phyloP scores from a whole-genome alignment of 1,139 yeast genomes.

The Pichia sp. region DNA sequence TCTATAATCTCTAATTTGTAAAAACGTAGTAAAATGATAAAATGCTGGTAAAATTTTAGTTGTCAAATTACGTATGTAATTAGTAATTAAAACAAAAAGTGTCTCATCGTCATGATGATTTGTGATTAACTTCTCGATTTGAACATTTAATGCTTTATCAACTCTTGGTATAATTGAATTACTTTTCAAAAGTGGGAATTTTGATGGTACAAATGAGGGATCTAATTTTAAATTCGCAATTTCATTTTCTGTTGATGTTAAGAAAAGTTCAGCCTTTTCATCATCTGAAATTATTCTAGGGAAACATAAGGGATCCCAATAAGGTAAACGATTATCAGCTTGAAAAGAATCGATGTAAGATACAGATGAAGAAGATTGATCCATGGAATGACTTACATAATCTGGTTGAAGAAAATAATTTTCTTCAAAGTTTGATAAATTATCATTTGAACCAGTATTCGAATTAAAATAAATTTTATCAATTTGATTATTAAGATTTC shows the following conservation, averaged over 20 bases:
- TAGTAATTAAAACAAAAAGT: slow-evolving; percentile 20
- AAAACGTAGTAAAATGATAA: slow-evolving; percentile 16
- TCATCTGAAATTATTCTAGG: slow-evolving; percentile 15
- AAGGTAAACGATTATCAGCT: slow-evolving; percentile 7
- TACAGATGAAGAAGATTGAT: slow-evolving; percentile 5
- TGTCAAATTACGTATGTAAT: slow-evolving; percentile 21
- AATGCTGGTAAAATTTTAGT: slow-evolving; percentile 22
- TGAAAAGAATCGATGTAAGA: slow-evolving; percentile 13
- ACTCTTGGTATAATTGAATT: slow-evolving; percentile 17
- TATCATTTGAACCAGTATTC: background rate
- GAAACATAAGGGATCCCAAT: slow-evolving; percentile 22
- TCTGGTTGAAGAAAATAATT: background rate
- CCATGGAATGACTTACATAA: slow-evolving; percentile 5
- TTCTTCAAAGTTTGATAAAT: background rate
- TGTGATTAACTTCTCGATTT: slow-evolving; percentile 15
- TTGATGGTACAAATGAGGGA: background rate
- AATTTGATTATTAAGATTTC: slow-evolving; percentile 1
- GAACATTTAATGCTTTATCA: slow-evolving; percentile 19
- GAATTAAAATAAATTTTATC: slow-evolving; percentile 5
- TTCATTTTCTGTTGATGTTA: background rate
- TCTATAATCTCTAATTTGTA: slow-evolving; percentile 19
- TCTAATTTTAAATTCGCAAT: no score
- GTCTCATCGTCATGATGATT: slow-evolving; percentile 28
- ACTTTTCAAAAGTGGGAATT: slow-evolving; percentile 2
- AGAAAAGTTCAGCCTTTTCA: background rate